Conservation (phyloP, 2,329 filamentous ascomycete genomes). For the Aspergillus sp. region DNA sequence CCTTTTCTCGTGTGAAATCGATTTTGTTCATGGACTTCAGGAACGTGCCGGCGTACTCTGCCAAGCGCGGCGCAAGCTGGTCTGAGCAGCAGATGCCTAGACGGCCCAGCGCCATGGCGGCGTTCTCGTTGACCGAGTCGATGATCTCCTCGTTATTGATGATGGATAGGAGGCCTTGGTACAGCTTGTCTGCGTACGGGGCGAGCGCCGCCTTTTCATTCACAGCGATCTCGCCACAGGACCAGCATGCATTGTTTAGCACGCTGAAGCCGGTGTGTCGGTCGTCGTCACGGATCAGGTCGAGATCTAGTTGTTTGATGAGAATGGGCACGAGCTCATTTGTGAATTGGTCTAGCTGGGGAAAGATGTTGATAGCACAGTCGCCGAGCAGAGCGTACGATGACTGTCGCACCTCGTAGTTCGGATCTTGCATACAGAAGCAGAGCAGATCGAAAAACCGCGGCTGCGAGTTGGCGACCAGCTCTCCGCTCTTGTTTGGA, state of each 20-base stretch:
- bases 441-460: conserved; percentile 87
- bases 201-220: conserved; percentile 70
- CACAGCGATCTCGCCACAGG: conserved; percentile 86
- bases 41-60: conserved; percentile 79
- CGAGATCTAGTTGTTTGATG: conserved; percentile 84
- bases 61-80: conserved; percentile 74
- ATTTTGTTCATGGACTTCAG: conserved; percentile 79
- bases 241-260: conserved; percentile 98
- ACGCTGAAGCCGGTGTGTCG: conserved; percentile 85
- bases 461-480: conserved; percentile 74
- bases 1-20: conserved; percentile 89
- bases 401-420: conserved; percentile 92
- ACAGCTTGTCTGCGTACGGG: conserved; percentile 73
- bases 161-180: conserved; percentile 76
- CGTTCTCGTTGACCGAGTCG: conserved; percentile 86
- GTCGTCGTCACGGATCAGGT: conserved; percentile 73
- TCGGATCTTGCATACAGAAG: conserved; percentile 87
- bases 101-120: conserved; percentile 86
- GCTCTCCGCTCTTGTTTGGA: conserved; percentile 67
- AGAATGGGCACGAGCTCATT: conserved; percentile 72
- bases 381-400: conserved; percentile 93
- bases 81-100: conserved; percentile 78
- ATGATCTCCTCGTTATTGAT: conserved; percentile 83
- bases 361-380: conserved; percentile 89
- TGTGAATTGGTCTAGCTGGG: conserved; percentile 73